These are phyloP conservation scores for Alliaria petiolata DNA, from an alignment of 345 rosid genomes.

Conservation along the genomic window DNA sequence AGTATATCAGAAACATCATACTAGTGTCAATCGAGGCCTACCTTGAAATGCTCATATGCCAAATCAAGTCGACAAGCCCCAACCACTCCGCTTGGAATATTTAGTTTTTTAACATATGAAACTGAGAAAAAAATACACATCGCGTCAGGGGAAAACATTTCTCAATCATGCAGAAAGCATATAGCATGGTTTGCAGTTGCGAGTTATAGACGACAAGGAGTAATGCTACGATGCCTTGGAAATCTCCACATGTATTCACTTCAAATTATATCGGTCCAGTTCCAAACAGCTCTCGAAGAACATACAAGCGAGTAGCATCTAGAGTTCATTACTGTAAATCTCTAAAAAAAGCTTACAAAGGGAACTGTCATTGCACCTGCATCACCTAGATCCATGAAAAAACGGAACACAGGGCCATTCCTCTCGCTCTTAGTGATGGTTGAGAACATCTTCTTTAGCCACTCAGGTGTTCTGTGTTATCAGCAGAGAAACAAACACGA, in stretches of 20 bases:
- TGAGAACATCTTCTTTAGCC: slow-evolving; percentile 89
- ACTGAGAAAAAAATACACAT: slow-evolving; percentile 40
- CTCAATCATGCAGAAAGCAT: background rate
- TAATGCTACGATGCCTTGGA: background rate
- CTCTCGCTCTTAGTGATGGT: slow-evolving; percentile 76
- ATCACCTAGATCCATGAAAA: slow-evolving; percentile 94
- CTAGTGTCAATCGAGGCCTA: slow-evolving; percentile 27
- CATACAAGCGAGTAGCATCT: background rate
- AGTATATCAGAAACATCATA: background rate
- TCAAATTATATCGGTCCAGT: background rate
- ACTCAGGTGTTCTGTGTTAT: slow-evolving; percentile 67
- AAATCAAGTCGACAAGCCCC: slow-evolving; percentile 97
- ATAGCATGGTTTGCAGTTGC: background rate
- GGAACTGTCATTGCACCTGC: slow-evolving; percentile 54
- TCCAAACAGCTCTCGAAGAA: background rate
- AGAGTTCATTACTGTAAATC: no score
- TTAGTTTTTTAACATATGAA: slow-evolving; percentile 74
- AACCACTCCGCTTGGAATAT: slow-evolving; percentile 93
- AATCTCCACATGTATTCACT: background rate
- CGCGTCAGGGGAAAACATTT: background rate
- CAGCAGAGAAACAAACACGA: slow-evolving; percentile 15
- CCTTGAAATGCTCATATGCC: slow-evolving; percentile 99
- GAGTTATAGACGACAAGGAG: background rate
- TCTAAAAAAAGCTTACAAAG: slow-evolving; percentile 13
- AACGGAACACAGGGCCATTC: slow-evolving; percentile 85